Base-by-base conservation (phyloP, 2,329 filamentous ascomycete species). In the Colletotrichum endophyticum region DNA sequence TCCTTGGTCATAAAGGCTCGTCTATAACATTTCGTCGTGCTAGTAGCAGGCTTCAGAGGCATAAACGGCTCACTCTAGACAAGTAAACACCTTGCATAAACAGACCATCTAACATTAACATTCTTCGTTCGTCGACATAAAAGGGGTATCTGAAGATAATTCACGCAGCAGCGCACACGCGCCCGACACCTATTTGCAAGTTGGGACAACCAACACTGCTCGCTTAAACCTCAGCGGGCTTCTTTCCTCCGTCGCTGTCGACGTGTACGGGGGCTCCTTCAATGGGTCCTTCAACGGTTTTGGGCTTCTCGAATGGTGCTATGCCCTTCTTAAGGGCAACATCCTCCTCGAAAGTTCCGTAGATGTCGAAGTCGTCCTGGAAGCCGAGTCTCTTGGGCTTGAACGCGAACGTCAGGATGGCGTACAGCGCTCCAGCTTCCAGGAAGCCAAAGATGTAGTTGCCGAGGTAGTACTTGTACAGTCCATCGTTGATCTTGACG, bases 381-480 rank as follows among this genome's bases (percentile, higher is more conserved):
- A 30, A 32, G 1, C 75, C 77, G 7, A 77, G 61, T 6, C 73
- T 39, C 16, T 62, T 68, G 6, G 77, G 77, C 66, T 73, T 78
- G 53, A 69, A 78, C 6, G 56, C 27, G 4, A 77, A 77, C 2
- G 72, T 76, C 25, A 78, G 53, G 6, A 73, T 22, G 3, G 75
- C 73, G 11, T 78, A 78, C 13, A 78, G 66, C 4, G 63, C 36
- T 1, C 68, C 72, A 13, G 77, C 77, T 30, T 78, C 75, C 11
- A 74, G 22, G 56, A 78, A 78, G 4, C 75, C 77, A 28, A 78
- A 78, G 9, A 78, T 69, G 66, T 78, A 78, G 39, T 78, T 78
- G 28, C 77, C 77, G 9, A 75, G 75, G 56, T 77, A 78, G 34
- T 78, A 78, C 36, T 87, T 78, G 59, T 75, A 72, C 27, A 79